Base-by-base conservation (phyloP, 257 asterid genomes). In the Schizonepeta tenuifolia region DNA sequence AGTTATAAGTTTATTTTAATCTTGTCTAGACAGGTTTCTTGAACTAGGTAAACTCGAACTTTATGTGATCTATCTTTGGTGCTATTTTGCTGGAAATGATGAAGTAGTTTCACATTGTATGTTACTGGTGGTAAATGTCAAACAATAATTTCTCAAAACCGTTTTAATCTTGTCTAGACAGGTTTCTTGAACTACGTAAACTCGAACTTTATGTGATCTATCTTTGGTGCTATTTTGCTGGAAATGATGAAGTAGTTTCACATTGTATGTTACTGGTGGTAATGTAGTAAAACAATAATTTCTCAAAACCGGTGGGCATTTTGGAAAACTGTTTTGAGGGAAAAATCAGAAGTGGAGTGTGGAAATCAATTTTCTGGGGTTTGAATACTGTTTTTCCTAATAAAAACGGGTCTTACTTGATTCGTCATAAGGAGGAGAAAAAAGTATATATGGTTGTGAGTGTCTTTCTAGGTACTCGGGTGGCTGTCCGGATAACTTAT, bases 221-320 rank as follows among this genome's bases (percentile, higher is more conserved):
- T n/a, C n/a, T n/a, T n/a, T n/a, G n/a, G n/a, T n/a, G n/a, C n/a
- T n/a, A n/a, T n/a, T n/a, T n/a, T n/a, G n/a, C n/a, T n/a, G n/a
- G n/a, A n/a, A n/a, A n/a, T n/a, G n/a, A n/a, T n/a, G n/a, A n/a
- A n/a, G n/a, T n/a, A n/a, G n/a, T n/a, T n/a, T n/a, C n/a, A n/a
- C n/a, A n/a, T n/a, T n/a, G n/a, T n/a, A n/a, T n/a, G n/a, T n/a
- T n/a, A n/a, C n/a, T n/a, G n/a, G n/a, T n/a, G n/a, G n/a, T n/a
- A n/a, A n/a, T n/a, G n/a, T n/a, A n/a, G n/a, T n/a, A n/a, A n/a
- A 21, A 67, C 35, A 53, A 35, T 68, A 64, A 53, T 68, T 11
- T 36, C 24, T 31, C 53, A 68, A 33, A 68, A 18, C 1, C 7
- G 17, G 28, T 54, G 11, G 24, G 21, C 33, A 28, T 28, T 28